Conservation (phyloP, 441 rosid species). For the Syzygium malaccense region DNA sequence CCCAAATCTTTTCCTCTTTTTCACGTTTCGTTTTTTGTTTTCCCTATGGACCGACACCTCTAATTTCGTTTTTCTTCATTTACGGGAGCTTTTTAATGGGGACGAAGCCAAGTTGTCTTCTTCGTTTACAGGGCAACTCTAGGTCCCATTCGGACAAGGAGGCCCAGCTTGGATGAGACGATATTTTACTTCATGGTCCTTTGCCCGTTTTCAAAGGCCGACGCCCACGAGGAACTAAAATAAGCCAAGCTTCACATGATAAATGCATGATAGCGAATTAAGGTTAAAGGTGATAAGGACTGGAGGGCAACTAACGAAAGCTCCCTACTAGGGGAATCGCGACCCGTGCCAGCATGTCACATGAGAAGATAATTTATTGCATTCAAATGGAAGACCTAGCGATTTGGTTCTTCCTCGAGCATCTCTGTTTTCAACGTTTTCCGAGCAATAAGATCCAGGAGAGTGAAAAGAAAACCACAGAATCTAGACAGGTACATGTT, state of each 20-base stretch:
- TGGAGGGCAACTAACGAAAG: background rate
- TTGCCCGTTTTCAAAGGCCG: background rate
- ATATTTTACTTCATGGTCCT: background rate
- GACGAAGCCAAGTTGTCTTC: background rate
- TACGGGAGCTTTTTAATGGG: background rate
- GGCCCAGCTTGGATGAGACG: background rate
- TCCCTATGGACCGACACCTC: background rate
- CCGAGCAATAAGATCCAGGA: background rate
- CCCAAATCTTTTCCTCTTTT: background rate
- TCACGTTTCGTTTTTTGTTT: background rate
- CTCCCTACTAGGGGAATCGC: background rate
- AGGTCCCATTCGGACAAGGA: background rate
- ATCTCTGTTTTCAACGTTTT: background rate
- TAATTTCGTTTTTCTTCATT: background rate
- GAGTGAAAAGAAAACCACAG: background rate
- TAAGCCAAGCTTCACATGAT: background rate
- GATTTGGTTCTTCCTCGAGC: background rate
- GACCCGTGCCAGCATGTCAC: background rate
- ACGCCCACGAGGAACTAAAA: background rate
- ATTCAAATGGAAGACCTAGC: background rate
- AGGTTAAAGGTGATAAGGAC: background rate
- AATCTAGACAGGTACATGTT: background rate
- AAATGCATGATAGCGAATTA: background rate
- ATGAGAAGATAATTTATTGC: background rate
- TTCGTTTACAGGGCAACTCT: background rate